A percentile compares a stretch with the other conserved stretches of the same genome.
Evolutionary conservation across 805 yeast species (phyloP).

Genomic region (Saturnispora silvae): DNA sequence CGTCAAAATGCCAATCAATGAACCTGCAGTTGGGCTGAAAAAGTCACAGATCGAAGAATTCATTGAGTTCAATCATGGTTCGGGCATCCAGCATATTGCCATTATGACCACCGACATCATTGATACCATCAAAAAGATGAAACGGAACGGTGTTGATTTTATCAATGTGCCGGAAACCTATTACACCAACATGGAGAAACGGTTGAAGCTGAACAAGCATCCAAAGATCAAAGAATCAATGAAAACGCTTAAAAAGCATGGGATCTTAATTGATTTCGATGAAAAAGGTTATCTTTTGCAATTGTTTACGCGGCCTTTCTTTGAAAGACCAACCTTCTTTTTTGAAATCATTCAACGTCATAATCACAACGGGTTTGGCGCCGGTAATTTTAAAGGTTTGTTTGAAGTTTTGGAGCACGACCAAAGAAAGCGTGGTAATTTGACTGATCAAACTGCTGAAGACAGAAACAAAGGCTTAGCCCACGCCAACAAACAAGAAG

Average conservation of each 20-base stretch:
- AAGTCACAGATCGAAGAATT: slow-evolving; percentile 79
- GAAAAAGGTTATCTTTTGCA: slow-evolving; percentile 69
- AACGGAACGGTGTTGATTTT: slow-evolving; percentile 58
- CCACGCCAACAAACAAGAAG: not conserved
- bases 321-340: slow-evolving; percentile 74
- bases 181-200: slow-evolving; percentile 38
- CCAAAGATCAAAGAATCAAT: slow-evolving; percentile 42
- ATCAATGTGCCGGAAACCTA: slow-evolving; percentile 49
- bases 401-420: slow-evolving; percentile 76
- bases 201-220: slow-evolving; percentile 32
- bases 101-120: slow-evolving; percentile 53
- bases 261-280: slow-evolving; percentile 70
- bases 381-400: slow-evolving; percentile 76
- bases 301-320: slow-evolving; percentile 65
- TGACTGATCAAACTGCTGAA: slow-evolving; percentile 19
- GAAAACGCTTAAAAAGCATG: slow-evolving; percentile 35
- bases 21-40: slow-evolving; percentile 61
- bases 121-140: slow-evolving; percentile 41
- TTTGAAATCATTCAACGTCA: slow-evolving; percentile 72
- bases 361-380: slow-evolving; percentile 80
- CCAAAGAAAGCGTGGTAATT: slow-evolving; percentile 60
- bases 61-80: slow-evolving; percentile 61
- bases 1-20: slow-evolving; percentile 76
- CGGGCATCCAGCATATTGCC: slow-evolving; percentile 83
- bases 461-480: not conserved